These are phyloP conservation scores for Galerina sulciceps DNA, from an alignment of 768 basidiomycete species.

Conservation along the genomic window DNA sequence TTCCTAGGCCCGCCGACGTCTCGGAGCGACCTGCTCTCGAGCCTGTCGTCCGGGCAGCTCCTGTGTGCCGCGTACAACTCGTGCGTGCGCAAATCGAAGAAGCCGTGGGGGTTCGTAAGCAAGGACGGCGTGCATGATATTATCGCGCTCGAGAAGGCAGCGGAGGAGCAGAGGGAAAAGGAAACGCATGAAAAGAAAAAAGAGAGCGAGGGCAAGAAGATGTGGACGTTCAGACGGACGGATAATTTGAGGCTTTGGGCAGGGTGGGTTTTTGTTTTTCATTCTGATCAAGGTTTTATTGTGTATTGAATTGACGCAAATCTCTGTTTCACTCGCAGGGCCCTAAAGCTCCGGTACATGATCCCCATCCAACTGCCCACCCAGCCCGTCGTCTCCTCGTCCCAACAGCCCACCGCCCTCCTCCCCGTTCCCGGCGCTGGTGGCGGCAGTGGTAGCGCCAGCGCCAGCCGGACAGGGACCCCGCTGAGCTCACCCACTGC, in stretches of 20 bases:
- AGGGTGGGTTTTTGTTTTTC: conserved; percentile 56
- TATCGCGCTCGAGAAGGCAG: conserved; percentile 60
- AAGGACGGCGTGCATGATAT: conserved; percentile 82
- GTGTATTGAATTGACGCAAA: background rate
- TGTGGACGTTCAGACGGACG: conserved; percentile 85
- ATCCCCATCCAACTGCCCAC: conserved; percentile 67
- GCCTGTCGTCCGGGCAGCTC: conserved; percentile 76
- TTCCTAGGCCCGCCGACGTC: conserved; percentile 36
- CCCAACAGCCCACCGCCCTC: conserved; percentile 23
- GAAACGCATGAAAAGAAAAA: conserved; percentile 45
- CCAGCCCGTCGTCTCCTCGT: conserved; percentile 26
- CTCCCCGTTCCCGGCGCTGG: conserved; percentile 7
- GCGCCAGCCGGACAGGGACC: conserved; percentile 19
- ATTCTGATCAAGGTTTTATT: background rate
- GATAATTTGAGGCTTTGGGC: conserved; percentile 88
- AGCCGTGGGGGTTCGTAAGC: conserved; percentile 89
- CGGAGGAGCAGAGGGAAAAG: conserved; percentile 40
- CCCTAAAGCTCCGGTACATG: conserved; percentile 81
- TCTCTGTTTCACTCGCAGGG: conserved; percentile 44
- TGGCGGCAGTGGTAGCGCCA: conserved; percentile 19
- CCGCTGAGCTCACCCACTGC: conserved; percentile 35
- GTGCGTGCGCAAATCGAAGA: conserved; percentile 77
- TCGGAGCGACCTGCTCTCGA: conserved; percentile 50
- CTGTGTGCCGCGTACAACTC: conserved; percentile 83
- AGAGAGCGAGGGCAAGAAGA: conserved; percentile 50